These are phyloP conservation scores for Myriosclerotinia curreyana DNA, from an alignment of 2,329 filamentous ascomycete genomes.

Conservation along the genomic window DNA sequence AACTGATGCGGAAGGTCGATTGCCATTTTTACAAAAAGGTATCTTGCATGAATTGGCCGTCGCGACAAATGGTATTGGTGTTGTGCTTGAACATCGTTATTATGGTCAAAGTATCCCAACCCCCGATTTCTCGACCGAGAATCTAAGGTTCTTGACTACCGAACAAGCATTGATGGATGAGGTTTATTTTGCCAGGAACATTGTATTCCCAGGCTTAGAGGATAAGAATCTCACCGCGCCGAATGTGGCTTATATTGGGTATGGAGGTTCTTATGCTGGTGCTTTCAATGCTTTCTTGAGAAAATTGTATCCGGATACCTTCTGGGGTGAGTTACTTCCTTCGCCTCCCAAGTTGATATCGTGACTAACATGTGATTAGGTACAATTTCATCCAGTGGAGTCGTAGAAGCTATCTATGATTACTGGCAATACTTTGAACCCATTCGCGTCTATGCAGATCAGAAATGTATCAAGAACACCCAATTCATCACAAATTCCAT, in stretches of 20 bases:
- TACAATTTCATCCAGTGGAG: constrained; percentile 75
- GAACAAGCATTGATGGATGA: constrained; percentile 80
- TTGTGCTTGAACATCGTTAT: constrained; percentile 84
- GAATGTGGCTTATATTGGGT: constrained; percentile 69
- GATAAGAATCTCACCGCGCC: constrained; percentile 63
- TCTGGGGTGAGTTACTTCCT: constrained; percentile 54
- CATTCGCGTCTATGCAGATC: constrained; percentile 53
- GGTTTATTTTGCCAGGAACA: constrained; percentile 73
- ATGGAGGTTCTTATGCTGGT: constrained; percentile 82
- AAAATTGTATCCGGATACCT: constrained; percentile 72
- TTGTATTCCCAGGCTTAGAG: constrained; percentile 68
- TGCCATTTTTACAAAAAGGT: constrained; percentile 74
- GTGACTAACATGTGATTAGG: constrained; percentile 34
- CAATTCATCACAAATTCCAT: constrained; percentile 59
- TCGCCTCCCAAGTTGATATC: too few species aligned
- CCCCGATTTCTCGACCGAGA: constrained; percentile 62
- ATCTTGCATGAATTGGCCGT: constrained; percentile 68
- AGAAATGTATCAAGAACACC: constrained; percentile 61
- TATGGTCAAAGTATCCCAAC: constrained; percentile 75
- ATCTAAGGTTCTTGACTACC: constrained; percentile 76
- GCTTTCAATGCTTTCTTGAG: constrained; percentile 74
- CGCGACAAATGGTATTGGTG: constrained; percentile 70
- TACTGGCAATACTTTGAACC: constrained; percentile 67
- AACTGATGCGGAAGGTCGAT: constrained; percentile 57
- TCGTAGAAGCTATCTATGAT: constrained; percentile 73